Evolutionary conservation across 768 basidiomycete genomes (phyloP).

Genomic region (Leucocoprinus birnbaumii): DNA sequence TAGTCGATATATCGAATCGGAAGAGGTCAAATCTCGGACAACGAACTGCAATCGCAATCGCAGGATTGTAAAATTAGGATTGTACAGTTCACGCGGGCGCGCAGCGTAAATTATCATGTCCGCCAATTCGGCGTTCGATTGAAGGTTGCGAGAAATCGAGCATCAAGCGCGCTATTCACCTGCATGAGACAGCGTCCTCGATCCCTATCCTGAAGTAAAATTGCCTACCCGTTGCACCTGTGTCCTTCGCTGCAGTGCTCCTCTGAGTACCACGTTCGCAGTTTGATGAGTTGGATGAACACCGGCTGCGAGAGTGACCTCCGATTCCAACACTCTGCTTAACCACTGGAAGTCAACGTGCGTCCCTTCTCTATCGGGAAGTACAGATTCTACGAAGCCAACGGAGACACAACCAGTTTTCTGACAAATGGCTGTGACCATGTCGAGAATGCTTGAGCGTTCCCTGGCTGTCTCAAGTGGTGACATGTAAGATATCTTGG

Average conservation of each 20-base stretch:
- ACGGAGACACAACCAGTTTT: not conserved
- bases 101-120: no score
- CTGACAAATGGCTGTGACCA: slow-evolving; percentile 6
- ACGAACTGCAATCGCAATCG: no score
- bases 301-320: not conserved
- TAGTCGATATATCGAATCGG: no score
- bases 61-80: no score
- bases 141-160: no score
- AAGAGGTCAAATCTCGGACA: no score
- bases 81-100: no score
- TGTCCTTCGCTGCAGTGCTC: not conserved
- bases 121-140: no score
- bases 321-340: not conserved
- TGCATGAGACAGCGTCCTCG: no score
- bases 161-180: no score
- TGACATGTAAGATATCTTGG: not conserved
- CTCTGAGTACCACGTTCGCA: not conserved
- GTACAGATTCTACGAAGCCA: not conserved
- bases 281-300: slow-evolving; percentile 6
- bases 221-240: not conserved
- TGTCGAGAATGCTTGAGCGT: not conserved
- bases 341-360: slow-evolving; percentile 8
- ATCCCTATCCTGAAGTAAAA: not conserved
- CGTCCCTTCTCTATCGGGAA: not conserved
- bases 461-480: not conserved